Evolutionary conservation across 176 grass and related monocot species (phyloP), one percentile per base, ranked within the genome.

Genomic region (Bolboschoenus planiculmis): DNA sequence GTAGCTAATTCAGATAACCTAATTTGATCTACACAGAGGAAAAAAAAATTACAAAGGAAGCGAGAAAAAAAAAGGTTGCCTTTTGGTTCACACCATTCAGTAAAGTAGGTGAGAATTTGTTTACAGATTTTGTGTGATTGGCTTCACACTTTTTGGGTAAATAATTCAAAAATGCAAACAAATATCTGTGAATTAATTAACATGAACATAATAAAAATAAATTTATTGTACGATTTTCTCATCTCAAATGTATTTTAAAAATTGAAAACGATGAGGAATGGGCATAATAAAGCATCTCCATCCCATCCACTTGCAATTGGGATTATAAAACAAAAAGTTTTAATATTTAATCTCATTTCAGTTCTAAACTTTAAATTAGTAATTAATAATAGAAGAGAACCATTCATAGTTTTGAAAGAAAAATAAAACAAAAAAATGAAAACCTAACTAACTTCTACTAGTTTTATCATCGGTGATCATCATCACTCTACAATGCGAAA

Each of bases 91-190:
- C 63, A 84, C 44, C 24, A 24, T 84, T 84, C n/a, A 54, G 26
- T 42, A n/a, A n/a, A 56, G 83, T 57, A 58, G 50, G 55, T 84
- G 47, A 37, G 83, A 84, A 77, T 40, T 42, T 83, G 14, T 56
- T 44, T 73, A 40, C 51, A 23, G 18, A 4, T 59, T 56, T 58
- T 10, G 56, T 80, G 56, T 80, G 78, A 80, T 60, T 57, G 16
- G 71, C 44, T 10, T 76, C 72, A 76, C 72, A 76, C 72, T 76
- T 76, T 74, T 76, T 51, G 7, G 44, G 3, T 31, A 76, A 76
- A 33, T 31, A 29, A 31, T 5, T 8, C 2, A 72, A 20, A 76
- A 76, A 27, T 33, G 31, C 23, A 74, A 46, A 4, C 9, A 47
- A 48, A 46, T 39, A 10, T 13, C 68, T 10, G 9, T 10, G 9